phyloP scores from a whole-genome alignment of 1,139 yeast genomes.

The Suhomyces guaymorum region DNA sequence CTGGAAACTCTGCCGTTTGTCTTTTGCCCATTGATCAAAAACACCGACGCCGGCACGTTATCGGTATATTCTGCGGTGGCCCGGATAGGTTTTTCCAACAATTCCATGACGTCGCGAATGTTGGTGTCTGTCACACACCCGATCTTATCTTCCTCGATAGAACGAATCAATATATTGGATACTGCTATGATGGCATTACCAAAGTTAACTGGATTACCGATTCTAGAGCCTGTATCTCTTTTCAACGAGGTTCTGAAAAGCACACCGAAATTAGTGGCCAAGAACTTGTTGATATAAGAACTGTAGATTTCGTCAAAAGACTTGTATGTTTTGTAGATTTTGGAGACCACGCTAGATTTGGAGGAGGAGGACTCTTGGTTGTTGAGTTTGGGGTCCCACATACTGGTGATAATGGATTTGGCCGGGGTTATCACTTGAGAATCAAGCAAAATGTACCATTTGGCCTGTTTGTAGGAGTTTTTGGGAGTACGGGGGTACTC shows the following conservation, averaged over 20 bases:
- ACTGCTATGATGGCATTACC: slow-evolving; percentile 68
- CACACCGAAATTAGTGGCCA: slow-evolving; percentile 37
- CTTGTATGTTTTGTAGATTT: slow-evolving; percentile 1
- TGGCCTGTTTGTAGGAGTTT: slow-evolving; percentile 5
- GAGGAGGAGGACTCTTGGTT: no score
- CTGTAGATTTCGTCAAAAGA: slow-evolving; percentile 2
- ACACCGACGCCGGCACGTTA: slow-evolving; percentile 46
- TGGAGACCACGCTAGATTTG: background rate
- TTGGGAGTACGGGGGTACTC: slow-evolving; percentile 2
- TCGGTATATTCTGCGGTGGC: slow-evolving; percentile 42
- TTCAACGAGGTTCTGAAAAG: slow-evolving; percentile 50
- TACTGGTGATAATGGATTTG: slow-evolving; percentile 13
- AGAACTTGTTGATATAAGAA: slow-evolving; percentile 13
- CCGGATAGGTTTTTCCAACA: slow-evolving; percentile 59
- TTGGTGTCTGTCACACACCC: slow-evolving; percentile 48
- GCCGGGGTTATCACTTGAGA: slow-evolving; percentile 16
- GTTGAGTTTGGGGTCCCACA: slow-evolving; percentile 5
- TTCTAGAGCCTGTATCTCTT: slow-evolving; percentile 60
- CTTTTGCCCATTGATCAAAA: slow-evolving; percentile 34
- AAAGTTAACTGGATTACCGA: slow-evolving; percentile 56
- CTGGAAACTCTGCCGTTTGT: slow-evolving; percentile 21
- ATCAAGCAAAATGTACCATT: slow-evolving; percentile 14
- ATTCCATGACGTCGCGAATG: slow-evolving; percentile 58
- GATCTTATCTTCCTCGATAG: slow-evolving; percentile 63
- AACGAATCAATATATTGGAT: slow-evolving; percentile 57